Percentiles rank a stretch among this genome's conserved stretches.
Conservation (phyloP, 208 protist species). For the Acanthamoeba healyi region DNA sequence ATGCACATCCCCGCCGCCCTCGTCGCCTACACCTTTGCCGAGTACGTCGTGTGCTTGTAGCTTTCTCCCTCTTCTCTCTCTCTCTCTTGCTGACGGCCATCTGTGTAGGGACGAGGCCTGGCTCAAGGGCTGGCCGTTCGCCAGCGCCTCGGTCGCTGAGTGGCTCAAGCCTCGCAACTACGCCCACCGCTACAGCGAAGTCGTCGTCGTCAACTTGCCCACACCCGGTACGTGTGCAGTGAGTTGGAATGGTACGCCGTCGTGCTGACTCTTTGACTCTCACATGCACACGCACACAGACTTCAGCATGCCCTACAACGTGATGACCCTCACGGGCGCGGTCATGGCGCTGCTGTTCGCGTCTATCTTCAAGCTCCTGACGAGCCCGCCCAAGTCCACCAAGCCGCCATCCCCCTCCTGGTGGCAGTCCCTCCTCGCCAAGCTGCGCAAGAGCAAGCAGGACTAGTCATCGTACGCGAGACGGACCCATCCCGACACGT, state of each 20-base stretch:
- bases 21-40: slow-evolving; percentile 38
- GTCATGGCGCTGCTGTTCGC: slow-evolving; percentile 68
- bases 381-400: slow-evolving; percentile 2
- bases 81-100: neutral
- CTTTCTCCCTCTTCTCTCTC: neutral
- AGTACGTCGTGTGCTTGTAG: neutral
- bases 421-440: slow-evolving; percentile 22
- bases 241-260: too few relatives aligned
- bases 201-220: slow-evolving; percentile 58
- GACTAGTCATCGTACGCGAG: neutral
- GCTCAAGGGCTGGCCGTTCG: slow-evolving; percentile 21
- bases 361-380: slow-evolving; percentile 75
- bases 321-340: slow-evolving; percentile 70
- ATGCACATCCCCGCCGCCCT: slow-evolving; percentile 68
- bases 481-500: too few relatives aligned
- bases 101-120: neutral
- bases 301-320: slow-evolving; percentile 79
- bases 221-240: slow-evolving; percentile 69
- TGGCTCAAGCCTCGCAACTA: slow-evolving; percentile 12
- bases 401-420: slow-evolving; percentile 22
- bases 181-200: slow-evolving; percentile 46
- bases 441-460: slow-evolving; percentile 2
- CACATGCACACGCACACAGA: neutral
- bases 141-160: neutral
- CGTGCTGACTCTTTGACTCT: neutral